Percentiles rank a stretch among this genome's conserved stretches.
phyloP scores from a whole-genome alignment of 1,284 basidiomycete genomes.

The Ganoderma lucidum region DNA sequence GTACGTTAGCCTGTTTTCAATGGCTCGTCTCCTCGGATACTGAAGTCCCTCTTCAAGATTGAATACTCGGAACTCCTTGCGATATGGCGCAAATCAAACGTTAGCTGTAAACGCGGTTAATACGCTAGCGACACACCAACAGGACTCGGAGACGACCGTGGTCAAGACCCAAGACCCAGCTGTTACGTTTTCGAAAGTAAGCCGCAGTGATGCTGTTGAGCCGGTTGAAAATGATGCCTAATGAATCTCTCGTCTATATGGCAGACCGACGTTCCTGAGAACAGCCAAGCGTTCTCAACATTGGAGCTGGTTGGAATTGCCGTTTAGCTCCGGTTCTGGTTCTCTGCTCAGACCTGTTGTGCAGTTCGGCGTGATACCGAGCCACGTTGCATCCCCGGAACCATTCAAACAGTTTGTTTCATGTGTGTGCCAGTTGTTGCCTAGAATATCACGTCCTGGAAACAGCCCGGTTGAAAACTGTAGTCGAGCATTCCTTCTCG shows the following conservation, averaged over 20 bases:
- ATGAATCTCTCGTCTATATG: too few relatives aligned
- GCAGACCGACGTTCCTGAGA: background rate
- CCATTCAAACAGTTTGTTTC: background rate
- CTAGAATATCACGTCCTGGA: too few relatives aligned
- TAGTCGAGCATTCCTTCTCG: too few relatives aligned
- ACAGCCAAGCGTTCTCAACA: background rate
- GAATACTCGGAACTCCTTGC: constrained; percentile 20
- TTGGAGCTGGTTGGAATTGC: background rate
- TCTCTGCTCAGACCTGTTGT: too few relatives aligned
- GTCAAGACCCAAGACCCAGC: background rate
- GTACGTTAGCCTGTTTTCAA: constrained; percentile 1
- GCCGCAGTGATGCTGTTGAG: background rate
- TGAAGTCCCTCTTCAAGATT: background rate
- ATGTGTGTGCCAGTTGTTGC: too few relatives aligned
- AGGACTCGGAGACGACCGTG: background rate
- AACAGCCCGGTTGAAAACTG: too few relatives aligned
- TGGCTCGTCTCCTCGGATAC: background rate
- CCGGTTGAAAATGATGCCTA: background rate
- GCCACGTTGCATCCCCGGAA: too few relatives aligned
- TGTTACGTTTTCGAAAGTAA: background rate
- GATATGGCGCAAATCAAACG: background rate
- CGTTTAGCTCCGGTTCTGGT: background rate
- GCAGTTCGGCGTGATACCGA: too few relatives aligned
- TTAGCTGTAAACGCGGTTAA: background rate
- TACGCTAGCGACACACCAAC: background rate